Evolutionary conservation across 2,329 filamentous ascomycete species (phyloP).

Genomic region (Colletotrichum magnum): DNA sequence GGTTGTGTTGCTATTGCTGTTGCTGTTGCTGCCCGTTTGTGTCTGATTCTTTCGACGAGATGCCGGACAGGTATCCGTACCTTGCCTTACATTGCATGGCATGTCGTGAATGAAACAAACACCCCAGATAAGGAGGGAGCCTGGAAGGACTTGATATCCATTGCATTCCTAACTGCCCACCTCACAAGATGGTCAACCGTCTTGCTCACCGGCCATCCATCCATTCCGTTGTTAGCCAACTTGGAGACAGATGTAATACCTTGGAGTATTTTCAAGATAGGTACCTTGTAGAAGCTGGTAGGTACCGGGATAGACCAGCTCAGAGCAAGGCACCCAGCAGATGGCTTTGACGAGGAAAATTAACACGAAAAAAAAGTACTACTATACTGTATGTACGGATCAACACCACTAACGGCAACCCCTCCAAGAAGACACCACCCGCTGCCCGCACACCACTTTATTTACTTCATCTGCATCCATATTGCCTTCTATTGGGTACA

Average conservation of each 20-base stretch:
- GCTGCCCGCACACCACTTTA: conserved; percentile 3
- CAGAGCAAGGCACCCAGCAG: background rate
- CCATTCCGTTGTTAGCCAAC: no score
- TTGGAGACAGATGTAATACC: no score
- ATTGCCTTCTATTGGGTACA: conserved; percentile 6
- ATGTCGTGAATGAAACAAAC: no score
- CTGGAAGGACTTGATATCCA: background rate
- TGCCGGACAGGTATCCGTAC: no score
- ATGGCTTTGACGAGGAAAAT: conserved; percentile 3
- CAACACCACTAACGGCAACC: conserved; percentile 35
- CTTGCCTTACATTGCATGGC: no score
- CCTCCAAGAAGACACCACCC: conserved; percentile 1
- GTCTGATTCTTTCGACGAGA: no score
- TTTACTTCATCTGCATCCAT: background rate
- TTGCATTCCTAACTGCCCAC: no score
- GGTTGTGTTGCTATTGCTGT: conserved; percentile 3
- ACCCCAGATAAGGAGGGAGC: background rate
- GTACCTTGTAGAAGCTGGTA: no score
- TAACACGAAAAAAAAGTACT: conserved; percentile 5
- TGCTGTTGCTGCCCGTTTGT: background rate
- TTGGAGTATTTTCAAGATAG: no score
- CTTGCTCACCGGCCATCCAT: no score
- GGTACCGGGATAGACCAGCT: no score
- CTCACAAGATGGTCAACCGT: no score
- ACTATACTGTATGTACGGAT: background rate